Conservation (phyloP, 129 eudicot species). For the Deinandra increscens region DNA sequence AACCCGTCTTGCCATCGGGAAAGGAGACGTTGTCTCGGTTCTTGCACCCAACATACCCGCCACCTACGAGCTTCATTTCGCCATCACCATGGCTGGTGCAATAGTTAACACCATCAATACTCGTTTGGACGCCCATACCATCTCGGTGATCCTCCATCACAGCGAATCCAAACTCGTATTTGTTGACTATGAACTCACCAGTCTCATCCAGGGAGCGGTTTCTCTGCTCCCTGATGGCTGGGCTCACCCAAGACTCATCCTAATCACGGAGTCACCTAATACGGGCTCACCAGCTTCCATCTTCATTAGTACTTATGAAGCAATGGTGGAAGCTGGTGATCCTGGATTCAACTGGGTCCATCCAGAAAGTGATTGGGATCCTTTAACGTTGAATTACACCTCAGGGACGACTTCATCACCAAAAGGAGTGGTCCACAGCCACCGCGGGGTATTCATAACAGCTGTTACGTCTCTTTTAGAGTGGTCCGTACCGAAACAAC, state of each 20-base stretch:
- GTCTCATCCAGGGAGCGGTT: not conserved
- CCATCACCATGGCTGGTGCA: slow-evolving; percentile 59
- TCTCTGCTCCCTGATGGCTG: not conserved
- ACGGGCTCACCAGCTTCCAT: too few species aligned
- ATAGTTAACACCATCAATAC: slow-evolving; percentile 52
- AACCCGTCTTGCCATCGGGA: slow-evolving; percentile 23
- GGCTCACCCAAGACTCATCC: not conserved
- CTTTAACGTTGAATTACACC: not conserved
- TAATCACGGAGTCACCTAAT: not conserved
- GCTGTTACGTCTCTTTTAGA: not conserved
- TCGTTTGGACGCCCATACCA: slow-evolving; percentile 49
- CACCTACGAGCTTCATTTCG: slow-evolving; percentile 67
- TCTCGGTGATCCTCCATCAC: slow-evolving; percentile 54
- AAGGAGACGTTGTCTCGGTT: slow-evolving; percentile 47
- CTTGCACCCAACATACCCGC: slow-evolving; percentile 64
- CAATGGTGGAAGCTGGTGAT: not conserved
- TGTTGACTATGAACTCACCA: not conserved
- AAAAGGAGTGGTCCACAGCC: slow-evolving; percentile 9
- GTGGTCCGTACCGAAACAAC: not conserved
- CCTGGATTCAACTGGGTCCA: not conserved
- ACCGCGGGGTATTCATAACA: not conserved
- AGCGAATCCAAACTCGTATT: slow-evolving; percentile 21
- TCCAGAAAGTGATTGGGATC: not conserved
- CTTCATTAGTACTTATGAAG: not conserved
- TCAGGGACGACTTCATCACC: slow-evolving; percentile 9